Evolutionary conservation across 2,329 filamentous ascomycete genomes (phyloP), one percentile per base, ranked within the genome.

Genomic region (Esteya vermicola): DNA sequence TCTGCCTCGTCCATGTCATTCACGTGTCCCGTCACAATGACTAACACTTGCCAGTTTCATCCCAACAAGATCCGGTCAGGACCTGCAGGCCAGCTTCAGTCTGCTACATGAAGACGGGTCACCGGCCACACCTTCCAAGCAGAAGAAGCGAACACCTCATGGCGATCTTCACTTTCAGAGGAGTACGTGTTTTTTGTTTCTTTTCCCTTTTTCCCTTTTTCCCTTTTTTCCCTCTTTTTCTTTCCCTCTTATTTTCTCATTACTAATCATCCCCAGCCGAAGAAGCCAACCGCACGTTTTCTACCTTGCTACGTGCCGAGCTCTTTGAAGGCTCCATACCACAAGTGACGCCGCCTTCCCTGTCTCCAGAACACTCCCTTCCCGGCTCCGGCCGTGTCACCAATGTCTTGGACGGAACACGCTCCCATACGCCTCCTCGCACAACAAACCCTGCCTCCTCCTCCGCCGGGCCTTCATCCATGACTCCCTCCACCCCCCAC

Each of bases 261-360:
- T 3, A 18, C 19, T 12, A n/a, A n/a, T 4, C 19, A 6, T 6
- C 1, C 14, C 25, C 45, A 76, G 88, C 83, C 37, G 88, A 95
- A 62, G 86, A 96, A 69, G 91, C 91, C 36, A 95, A 98, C 52
- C 75, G 83, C 43, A 95, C 85, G 18, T 98, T 89, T 58, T 93
- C 86, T 22, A 81, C 78, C 18, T 66, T 98, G 7, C 67, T 98
- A 41, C 81, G 91, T 42, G 81, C 85, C 39, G 91, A 98, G 59
- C 74, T 98, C 44, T 98, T 98, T 57, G 89, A 94, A 52, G 76
- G 75, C 50, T 84, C 85, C 22, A 79, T 96, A 45, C 88, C 91
- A 9, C 89, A 95, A 57, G 68, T 77, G 26, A 75, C 83, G 28
- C 68, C 81, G 28, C 68, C 78, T 35, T 68, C 68, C 21, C 55